phyloP scores from a whole-genome alignment of 1,284 basidiomycete species.

The Cystobasidium sp. region DNA sequence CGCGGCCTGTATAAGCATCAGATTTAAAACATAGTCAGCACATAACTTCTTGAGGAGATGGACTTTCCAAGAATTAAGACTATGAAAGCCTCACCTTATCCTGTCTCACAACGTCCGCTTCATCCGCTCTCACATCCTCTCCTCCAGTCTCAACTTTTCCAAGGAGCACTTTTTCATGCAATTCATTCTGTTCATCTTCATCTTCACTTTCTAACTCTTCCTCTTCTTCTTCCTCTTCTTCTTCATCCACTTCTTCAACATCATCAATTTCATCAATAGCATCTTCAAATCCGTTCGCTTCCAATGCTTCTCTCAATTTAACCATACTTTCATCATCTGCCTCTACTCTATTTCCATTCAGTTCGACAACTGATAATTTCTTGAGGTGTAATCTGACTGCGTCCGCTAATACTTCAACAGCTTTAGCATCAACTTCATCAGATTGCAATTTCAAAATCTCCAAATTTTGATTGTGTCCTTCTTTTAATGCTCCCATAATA shows the following conservation, averaged over 20 bases:
- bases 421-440: conserved; percentile 77
- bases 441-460: conserved; percentile 82
- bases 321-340: conserved; percentile 77
- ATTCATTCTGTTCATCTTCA: conserved; percentile 48
- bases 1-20: conserved; percentile 24
- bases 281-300: conserved; percentile 75
- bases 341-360: conserved; percentile 85
- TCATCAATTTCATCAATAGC: conserved; percentile 77
- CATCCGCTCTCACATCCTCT: conserved; percentile 41
- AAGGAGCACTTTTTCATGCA: conserved; percentile 36
- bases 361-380: conserved; percentile 69
- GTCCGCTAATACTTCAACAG: conserved; percentile 70
- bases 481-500: conserved; percentile 64
- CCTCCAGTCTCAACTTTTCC: conserved; percentile 37
- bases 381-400: conserved; percentile 68
- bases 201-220: conserved; percentile 55
- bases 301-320: conserved; percentile 68
- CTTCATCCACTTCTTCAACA: conserved; percentile 57
- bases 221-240: conserved; percentile 51
- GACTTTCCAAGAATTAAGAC: not conserved
- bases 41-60: not conserved
- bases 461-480: conserved; percentile 75
- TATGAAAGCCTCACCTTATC: conserved; percentile 32
- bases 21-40: not conserved
- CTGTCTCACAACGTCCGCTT: conserved; percentile 37